Conservation (phyloP, 2,329 filamentous ascomycete species). For the Clarireedia homoeocarpa region DNA sequence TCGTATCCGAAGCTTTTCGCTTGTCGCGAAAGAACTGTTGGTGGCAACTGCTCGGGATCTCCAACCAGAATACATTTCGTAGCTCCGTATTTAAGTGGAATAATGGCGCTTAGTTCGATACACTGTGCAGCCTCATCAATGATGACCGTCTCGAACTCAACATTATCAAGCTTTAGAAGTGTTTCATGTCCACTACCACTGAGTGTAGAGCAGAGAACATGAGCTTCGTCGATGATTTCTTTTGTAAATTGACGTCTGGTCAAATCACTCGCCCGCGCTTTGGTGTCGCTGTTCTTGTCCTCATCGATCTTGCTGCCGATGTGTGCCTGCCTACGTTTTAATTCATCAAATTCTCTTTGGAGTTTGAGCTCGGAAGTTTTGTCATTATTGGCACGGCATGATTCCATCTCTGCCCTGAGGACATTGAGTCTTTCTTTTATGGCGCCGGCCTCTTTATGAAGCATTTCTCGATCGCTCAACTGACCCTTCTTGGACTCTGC, state of each 20-base stretch:
- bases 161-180: conserved; percentile 63
- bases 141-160: conserved; percentile 97
- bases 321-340: conserved; percentile 68
- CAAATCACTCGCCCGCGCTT: conserved; percentile 78
- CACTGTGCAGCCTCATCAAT: conserved; percentile 98
- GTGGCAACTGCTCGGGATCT: conserved; percentile 94
- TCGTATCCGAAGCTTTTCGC: conserved; percentile 92
- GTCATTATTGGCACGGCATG: conserved; percentile 50
- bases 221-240: conserved; percentile 79
- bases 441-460: conserved; percentile 56
- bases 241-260: conserved; percentile 79
- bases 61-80: conserved; percentile 95
- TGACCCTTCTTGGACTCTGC: conserved; percentile 48
- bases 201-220: conserved; percentile 90
- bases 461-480: conserved; percentile 43
- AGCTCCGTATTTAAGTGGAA: conserved; percentile 94
- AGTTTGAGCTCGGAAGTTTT: conserved; percentile 44
- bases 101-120: conserved; percentile 91
- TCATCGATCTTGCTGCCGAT: conserved; percentile 81
- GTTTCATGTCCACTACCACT: conserved; percentile 96
- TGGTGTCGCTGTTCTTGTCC: conserved; percentile 78
- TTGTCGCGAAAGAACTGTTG: conserved; percentile 89
- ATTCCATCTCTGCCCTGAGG: conserved; percentile 64
- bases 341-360: conserved; percentile 66
- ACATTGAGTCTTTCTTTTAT: conserved; percentile 69